phyloP scores from a whole-genome alignment of 495 filamentous ascomycete genomes.

The Penicillium mononematosum region DNA sequence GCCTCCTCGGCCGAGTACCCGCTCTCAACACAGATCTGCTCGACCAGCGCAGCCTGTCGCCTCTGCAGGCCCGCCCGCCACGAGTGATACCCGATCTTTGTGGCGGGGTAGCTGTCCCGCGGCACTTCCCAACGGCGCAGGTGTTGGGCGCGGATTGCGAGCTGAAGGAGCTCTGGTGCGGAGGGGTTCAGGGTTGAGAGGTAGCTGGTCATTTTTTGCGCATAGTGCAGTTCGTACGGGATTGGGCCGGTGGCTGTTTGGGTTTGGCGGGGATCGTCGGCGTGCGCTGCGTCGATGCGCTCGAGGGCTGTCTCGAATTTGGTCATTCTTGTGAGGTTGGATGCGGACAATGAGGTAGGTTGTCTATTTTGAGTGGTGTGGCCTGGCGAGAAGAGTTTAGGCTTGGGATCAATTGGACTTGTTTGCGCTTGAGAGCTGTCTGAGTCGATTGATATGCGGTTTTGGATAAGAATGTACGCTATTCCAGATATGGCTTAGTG shows the following conservation, averaged over 20 bases:
- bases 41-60: constrained; percentile 62
- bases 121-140: constrained; percentile 80
- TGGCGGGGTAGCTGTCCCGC: constrained; percentile 64
- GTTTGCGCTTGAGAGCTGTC: not conserved
- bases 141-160: constrained; percentile 81
- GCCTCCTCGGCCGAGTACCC: constrained; percentile 51
- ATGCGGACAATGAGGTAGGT: not conserved
- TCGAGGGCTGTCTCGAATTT: constrained; percentile 51
- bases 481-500: not conserved
- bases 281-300: constrained; percentile 71
- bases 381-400: not conserved
- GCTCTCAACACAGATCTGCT: constrained; percentile 50
- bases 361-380: not conserved
- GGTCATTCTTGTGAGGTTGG: constrained; percentile 20
- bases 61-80: constrained; percentile 74
- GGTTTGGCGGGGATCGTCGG: constrained; percentile 59
- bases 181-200: constrained; percentile 53
- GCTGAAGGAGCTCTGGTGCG: constrained; percentile 61
- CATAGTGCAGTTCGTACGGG: constrained; percentile 79
- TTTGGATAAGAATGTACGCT: constrained; percentile 4
- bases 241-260: constrained; percentile 21
- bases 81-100: constrained; percentile 66
- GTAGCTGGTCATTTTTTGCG: constrained; percentile 71
- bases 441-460: not conserved
- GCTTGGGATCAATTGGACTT: not conserved